phyloP scores from a whole-genome alignment of 352 stramenopile genomes.

The Globisporangium nunn region DNA sequence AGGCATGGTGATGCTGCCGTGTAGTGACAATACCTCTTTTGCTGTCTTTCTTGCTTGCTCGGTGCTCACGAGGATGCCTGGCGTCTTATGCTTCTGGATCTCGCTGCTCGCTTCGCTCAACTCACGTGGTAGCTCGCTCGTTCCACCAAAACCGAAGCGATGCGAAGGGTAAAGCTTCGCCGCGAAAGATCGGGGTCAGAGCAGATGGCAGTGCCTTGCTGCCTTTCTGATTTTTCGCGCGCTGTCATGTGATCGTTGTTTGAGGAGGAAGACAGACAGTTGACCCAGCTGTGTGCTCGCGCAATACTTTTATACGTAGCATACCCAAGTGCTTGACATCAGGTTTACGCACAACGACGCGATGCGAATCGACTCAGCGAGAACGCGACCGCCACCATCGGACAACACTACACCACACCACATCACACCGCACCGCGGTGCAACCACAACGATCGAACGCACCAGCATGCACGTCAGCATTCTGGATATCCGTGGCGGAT shows the following conservation, averaged over 20 bases:
- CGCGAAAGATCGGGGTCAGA: no score
- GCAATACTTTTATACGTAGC: not conserved
- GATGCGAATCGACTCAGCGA: constrained; percentile 9
- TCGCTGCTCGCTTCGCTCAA: not conserved
- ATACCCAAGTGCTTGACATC: no score
- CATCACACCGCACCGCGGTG: not conserved
- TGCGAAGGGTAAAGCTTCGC: not conserved
- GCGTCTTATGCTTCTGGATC: constrained; percentile 1
- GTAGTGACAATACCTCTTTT: not conserved
- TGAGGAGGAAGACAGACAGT: no score
- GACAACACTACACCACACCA: no score
- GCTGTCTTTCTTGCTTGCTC: not conserved
- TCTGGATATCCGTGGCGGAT: not conserved
- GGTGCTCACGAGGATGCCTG: not conserved
- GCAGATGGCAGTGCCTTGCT: constrained; percentile 1
- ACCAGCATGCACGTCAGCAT: not conserved
- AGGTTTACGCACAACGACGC: constrained; percentile 1
- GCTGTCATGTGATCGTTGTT: not conserved
- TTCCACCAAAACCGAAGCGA: not conserved
- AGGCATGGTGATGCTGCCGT: not conserved
- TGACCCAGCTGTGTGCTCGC: not conserved
- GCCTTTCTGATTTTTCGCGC: constrained; percentile 9
- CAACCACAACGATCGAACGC: not conserved
- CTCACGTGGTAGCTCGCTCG: not conserved
- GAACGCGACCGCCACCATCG: no score